Evolutionary conservation across 2,329 filamentous ascomycete genomes (phyloP).

Genomic region (Calonectria ilicicola): DNA sequence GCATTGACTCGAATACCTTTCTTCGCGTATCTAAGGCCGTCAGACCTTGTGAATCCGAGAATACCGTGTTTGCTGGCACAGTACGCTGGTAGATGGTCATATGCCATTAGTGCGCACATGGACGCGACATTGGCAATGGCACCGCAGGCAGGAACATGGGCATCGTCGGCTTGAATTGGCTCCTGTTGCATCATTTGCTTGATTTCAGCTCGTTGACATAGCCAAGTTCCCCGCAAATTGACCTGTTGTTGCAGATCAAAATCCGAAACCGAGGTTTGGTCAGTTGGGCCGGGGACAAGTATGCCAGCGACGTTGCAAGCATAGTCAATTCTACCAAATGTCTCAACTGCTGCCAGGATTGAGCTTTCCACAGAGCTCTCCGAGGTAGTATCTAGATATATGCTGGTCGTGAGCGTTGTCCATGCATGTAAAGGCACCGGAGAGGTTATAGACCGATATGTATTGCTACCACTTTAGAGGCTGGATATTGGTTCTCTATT

Average conservation of each 20-base stretch:
- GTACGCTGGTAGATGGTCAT: slow-evolving; percentile 13
- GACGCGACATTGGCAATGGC: slow-evolving; percentile 11
- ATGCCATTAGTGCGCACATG: slow-evolving; percentile 11
- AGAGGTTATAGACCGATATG: neutral
- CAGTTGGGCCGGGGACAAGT: slow-evolving; percentile 1
- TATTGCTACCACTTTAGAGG: neutral
- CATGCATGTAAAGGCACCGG: too few relatives aligned
- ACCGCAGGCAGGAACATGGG: neutral
- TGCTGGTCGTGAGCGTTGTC: too few relatives aligned
- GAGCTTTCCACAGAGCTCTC: neutral
- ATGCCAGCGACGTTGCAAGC: slow-evolving; percentile 8
- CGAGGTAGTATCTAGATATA: neutral
- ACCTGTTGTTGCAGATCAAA: slow-evolving; percentile 1
- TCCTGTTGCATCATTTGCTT: slow-evolving; percentile 9
- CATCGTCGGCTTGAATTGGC: neutral
- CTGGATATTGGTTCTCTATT: neutral
- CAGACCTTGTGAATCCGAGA: neutral
- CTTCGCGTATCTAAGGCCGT: slow-evolving; percentile 8
- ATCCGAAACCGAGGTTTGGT: neutral
- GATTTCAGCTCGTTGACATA: neutral
- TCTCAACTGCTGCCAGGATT: neutral
- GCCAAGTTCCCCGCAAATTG: slow-evolving; percentile 10
- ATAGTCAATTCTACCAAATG: slow-evolving; percentile 9
- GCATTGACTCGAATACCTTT: slow-evolving; percentile 6
- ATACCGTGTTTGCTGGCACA: slow-evolving; percentile 12